phyloP scores from a whole-genome alignment of 2,329 filamentous ascomycete species.

The Colletotrichum sojae region DNA sequence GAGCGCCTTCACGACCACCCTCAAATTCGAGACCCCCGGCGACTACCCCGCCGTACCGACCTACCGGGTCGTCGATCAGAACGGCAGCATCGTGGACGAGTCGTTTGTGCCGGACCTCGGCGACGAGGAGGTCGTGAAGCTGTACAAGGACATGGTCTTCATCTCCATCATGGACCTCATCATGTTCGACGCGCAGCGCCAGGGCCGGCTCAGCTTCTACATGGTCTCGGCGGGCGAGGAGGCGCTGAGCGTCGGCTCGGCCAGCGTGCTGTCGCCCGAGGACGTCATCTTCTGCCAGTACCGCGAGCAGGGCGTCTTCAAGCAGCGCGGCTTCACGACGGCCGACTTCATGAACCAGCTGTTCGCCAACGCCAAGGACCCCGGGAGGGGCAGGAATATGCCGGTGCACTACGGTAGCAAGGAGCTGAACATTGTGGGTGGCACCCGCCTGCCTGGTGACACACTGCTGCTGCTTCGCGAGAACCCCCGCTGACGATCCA shows the following conservation, averaged over 20 bases:
- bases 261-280: constrained; percentile 83
- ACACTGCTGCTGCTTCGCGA: background rate
- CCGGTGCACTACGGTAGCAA: constrained; percentile 94
- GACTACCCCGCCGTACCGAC: constrained; percentile 85
- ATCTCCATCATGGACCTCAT: constrained; percentile 93
- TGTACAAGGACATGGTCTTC: constrained; percentile 77
- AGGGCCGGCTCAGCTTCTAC: constrained; percentile 95
- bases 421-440: constrained; percentile 83
- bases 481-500: background rate
- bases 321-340: constrained; percentile 88
- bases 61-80: constrained; percentile 91
- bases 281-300: constrained; percentile 97
- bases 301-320: constrained; percentile 91
- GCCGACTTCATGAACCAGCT: constrained; percentile 96
- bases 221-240: constrained; percentile 98
- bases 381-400: constrained; percentile 91
- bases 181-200: constrained; percentile 98
- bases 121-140: constrained; percentile 71
- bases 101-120: constrained; percentile 77
- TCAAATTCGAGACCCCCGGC: constrained; percentile 83
- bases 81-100: constrained; percentile 86
- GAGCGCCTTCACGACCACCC: constrained; percentile 87
- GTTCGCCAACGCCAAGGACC: constrained; percentile 88
- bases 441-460: background rate
- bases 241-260: constrained; percentile 91